Evolutionary conservation across 2,329 filamentous ascomycete genomes (phyloP).

Genomic region (Aspergillus sp.): DNA sequence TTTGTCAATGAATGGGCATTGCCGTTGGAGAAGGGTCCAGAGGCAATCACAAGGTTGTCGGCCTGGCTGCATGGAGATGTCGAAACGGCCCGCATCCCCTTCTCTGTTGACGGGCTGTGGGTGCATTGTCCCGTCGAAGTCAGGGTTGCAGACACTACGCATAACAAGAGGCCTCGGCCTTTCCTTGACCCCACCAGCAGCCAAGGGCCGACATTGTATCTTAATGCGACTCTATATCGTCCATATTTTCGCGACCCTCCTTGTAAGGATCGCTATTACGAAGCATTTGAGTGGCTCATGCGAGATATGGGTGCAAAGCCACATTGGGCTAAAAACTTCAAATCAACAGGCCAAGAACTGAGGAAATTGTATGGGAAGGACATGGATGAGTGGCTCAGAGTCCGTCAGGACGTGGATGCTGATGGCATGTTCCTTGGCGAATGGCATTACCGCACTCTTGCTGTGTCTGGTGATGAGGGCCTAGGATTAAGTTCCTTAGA

Average conservation of each 20-base stretch:
- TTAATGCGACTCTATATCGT: conserved; percentile 87
- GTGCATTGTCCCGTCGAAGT: conserved; percentile 92
- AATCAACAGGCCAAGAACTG: conserved; percentile 60
- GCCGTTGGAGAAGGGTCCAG: conserved; percentile 79
- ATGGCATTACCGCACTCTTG: conserved; percentile 76
- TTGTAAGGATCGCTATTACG: conserved; percentile 74
- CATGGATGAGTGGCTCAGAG: conserved; percentile 64
- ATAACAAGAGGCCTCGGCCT: conserved; percentile 52
- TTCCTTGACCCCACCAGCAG: conserved; percentile 71
- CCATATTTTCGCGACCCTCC: conserved; percentile 78
- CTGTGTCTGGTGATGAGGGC: conserved; percentile 32
- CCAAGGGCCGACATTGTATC: conserved; percentile 74
- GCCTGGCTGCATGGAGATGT: conserved; percentile 80
- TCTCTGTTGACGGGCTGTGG: conserved; percentile 74
- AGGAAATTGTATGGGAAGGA: conserved; percentile 67
- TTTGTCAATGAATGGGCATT: conserved; percentile 98
- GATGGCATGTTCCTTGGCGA: conserved; percentile 86
- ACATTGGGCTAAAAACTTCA: conserved; percentile 94
- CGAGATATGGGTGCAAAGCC: conserved; percentile 76
- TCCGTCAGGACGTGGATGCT: conserved; percentile 71
- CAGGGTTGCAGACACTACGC: conserved; percentile 72
- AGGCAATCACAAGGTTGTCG: conserved; percentile 77
- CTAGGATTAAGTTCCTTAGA: conserved; percentile 11
- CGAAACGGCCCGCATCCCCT: conserved; percentile 72
- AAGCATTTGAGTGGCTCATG: conserved; percentile 91